Evolutionary conservation across 2,329 filamentous ascomycete species (phyloP).

Genomic region (Passalora sequoiae): DNA sequence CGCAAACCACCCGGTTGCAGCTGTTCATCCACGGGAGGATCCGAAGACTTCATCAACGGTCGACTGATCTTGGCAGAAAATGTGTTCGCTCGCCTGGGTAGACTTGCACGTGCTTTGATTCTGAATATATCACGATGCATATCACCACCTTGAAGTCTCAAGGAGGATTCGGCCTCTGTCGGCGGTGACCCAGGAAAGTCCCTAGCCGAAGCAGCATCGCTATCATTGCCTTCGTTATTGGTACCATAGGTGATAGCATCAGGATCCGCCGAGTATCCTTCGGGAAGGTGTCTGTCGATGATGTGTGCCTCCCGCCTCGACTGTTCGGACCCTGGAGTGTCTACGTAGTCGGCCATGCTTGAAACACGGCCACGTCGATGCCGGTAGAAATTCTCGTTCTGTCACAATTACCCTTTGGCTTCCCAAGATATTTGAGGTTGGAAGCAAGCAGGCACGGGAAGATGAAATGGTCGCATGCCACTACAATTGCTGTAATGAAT

Average conservation of each 20-base stretch:
- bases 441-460: no score
- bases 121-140: conserved; percentile 75
- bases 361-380: neutral
- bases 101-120: conserved; percentile 56
- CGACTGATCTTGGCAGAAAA: conserved; percentile 51
- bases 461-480: no score
- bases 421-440: no score
- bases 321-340: conserved; percentile 20
- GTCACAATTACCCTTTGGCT: no score
- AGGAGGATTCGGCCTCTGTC: conserved; percentile 53
- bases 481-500: no score
- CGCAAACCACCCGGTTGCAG: conserved; percentile 51
- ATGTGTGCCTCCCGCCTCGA: conserved; percentile 29
- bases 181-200: conserved; percentile 9
- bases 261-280: conserved; percentile 32
- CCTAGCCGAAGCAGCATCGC: conserved; percentile 9
- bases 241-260: conserved; percentile 26
- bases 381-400: conserved; percentile 1
- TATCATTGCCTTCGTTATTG: conserved; percentile 11
- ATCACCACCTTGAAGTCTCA: conserved; percentile 69
- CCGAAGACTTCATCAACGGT: conserved; percentile 7
- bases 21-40: conserved; percentile 41
- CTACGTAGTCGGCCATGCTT: conserved; percentile 16
- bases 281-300: conserved; percentile 32
- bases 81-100: conserved; percentile 55